Conservation (phyloP, 805 yeast genomes). For the Saturnispora quitensis region DNA sequence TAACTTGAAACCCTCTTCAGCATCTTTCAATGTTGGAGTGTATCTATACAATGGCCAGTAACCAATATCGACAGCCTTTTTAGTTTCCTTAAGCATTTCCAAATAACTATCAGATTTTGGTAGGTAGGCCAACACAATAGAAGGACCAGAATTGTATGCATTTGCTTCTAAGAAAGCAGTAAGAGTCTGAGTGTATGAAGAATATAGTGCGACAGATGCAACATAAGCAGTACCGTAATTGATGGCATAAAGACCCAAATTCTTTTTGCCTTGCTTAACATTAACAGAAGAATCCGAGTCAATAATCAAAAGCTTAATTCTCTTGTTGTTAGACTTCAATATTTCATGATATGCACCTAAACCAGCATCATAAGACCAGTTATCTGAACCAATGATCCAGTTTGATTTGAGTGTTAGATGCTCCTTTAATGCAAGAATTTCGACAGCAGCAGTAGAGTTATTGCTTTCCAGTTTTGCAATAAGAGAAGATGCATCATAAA, state of each 20-base stretch:
- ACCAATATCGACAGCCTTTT: constrained; percentile 86
- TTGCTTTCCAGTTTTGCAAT: constrained; percentile 25
- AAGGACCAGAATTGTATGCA: constrained; percentile 71
- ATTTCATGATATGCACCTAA: constrained; percentile 85
- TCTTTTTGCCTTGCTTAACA: constrained; percentile 64
- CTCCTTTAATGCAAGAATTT: constrained; percentile 38
- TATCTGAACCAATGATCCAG: constrained; percentile 91
- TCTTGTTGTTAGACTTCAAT: constrained; percentile 54
- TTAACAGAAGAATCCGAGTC: constrained; percentile 69
- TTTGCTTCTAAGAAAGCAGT: constrained; percentile 90
- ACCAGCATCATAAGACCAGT: constrained; percentile 93
- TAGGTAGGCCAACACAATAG: constrained; percentile 81
- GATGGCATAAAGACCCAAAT: constrained; percentile 91
- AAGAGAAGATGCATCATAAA: constrained; percentile 20
- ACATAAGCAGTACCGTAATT: constrained; percentile 83
- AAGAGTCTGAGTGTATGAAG: constrained; percentile 87
- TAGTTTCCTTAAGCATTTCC: constrained; percentile 75
- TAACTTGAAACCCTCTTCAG: constrained; percentile 55
- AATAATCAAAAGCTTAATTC: constrained; percentile 75
- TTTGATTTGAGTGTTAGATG: constrained; percentile 41
- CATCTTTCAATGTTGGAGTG: constrained; percentile 47
- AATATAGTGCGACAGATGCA: constrained; percentile 88
- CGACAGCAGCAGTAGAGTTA: constrained; percentile 27
- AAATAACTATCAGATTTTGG: constrained; percentile 66
- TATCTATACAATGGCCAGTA: constrained; percentile 92